Base-by-base conservation (phyloP, 164 flowering plant species). In the Kalanchoe fedtschenkoi region DNA sequence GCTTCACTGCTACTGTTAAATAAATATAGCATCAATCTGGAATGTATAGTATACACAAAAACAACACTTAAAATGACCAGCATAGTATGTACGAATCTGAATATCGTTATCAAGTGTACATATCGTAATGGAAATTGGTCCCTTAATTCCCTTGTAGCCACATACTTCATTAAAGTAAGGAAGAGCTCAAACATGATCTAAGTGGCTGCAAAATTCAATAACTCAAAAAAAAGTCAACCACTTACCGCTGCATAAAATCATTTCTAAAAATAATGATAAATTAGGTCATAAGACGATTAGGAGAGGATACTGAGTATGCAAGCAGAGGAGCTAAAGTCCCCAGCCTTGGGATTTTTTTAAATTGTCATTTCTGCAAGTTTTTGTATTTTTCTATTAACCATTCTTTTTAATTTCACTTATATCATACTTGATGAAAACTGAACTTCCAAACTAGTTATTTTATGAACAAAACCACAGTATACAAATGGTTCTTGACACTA, bases 61-160 rank as follows among this genome's bases (percentile, higher is more conserved):
- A 44, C 14, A 62, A 57, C 38, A 44, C 21, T 85, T 66, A 77
- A 91, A 95, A 83, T 90, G 98, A 44, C 98, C 98, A n/a, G 98
- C 98, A 77, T 93, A 93, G 67, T 93, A 93, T 38, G 97, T 92
- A 75, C 97, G 91, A 53, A 93, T 90, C 59, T 86, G 88, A 67
- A 93, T 87, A 63, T 87, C 96, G 39, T 81, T 70, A 74, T 90
- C 96, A 73, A 93, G 95, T 60, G 5, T 7, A 4, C 53, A 44
- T 44, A 44, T 26, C 53, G 53, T 44, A 24, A 44, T 44, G 53
- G 19, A 44, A 4, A 44, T 44, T 44, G 53, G 53, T 4, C 53
- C 53, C 26, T 44, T n/a, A 10, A 26, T 24, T 4, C 53, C 53
- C 26, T 44, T n/a, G 26, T 44, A 44, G 1, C 53, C 53, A 44